Evolutionary conservation across 2,329 filamentous ascomycete species (phyloP).

Genomic region (Fusarium metavorans): DNA sequence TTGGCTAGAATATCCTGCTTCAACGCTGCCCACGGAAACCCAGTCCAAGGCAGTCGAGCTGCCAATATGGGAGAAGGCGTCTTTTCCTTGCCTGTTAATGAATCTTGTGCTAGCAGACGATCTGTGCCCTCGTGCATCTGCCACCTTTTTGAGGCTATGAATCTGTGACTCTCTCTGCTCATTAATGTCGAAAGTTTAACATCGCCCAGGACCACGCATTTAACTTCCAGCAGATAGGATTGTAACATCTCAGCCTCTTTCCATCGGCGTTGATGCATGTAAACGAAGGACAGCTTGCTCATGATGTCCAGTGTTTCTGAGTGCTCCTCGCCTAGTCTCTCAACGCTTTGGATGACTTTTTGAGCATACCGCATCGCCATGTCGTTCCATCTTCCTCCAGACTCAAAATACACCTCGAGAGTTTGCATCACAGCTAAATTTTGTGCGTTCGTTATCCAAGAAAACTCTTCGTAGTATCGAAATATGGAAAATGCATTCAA

Average conservation of each 20-base stretch:
- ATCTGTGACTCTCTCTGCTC: not conserved
- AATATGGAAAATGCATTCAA: not conserved
- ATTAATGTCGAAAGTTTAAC: not conserved
- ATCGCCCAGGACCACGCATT: not conserved
- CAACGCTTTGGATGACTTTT: not conserved
- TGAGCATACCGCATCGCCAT: not conserved
- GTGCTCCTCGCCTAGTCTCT: not conserved
- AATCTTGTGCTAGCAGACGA: not conserved
- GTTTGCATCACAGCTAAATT: not conserved
- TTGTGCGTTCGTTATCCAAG: no score
- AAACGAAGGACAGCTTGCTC: not conserved
- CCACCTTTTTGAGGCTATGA: not conserved
- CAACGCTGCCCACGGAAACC: not conserved
- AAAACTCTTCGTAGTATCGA: not conserved
- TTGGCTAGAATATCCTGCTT: not conserved
- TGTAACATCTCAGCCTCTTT: not conserved
- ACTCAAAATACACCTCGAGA: not conserved
- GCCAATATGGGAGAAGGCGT: not conserved
- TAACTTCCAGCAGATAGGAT: not conserved
- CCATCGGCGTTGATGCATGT: not conserved
- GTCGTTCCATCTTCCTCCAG: not conserved
- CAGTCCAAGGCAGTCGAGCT: not conserved
- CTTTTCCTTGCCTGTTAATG: not conserved
- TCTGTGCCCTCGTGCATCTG: not conserved
- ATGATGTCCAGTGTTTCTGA: not conserved